Evolutionary conservation across 768 basidiomycete genomes (phyloP), one percentile per base, ranked within the genome.

Genomic region (Rhizopogon salebrosus): DNA sequence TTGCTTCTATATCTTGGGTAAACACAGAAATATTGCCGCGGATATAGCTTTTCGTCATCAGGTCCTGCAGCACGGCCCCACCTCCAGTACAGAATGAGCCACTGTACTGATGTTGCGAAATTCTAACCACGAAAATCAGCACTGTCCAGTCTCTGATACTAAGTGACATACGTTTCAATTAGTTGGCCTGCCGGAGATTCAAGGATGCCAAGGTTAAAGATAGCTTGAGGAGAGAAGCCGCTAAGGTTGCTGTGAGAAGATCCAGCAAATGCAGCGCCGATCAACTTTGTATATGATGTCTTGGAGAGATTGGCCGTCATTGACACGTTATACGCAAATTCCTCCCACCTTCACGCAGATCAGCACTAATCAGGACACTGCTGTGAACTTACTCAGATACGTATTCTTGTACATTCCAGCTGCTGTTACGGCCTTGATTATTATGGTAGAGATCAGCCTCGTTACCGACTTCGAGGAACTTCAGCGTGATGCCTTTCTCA

Each of bases 401-500:
- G 57, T 82, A 83, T 62, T 79, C 66, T 6, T 65, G 57, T 22
- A 73, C 62, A 43, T 62, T 76, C 57, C 75, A 82, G 14, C 57
- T 62, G 4, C 60, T 58, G 31, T 70, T 49, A 46, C 82, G 70
- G 11, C 67, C 62, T 2, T 76, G 77, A 52, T 80, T 80, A 51
- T 66, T 67, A 18, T 35, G 39, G 62, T 83, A 85, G 10, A 84
- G 61, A 62, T 85, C 80, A 0, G 82, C 70, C 64, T 85, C 82
- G 48, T 86, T 84, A 10, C 83, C 83, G 41, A 82, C 74, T 59
- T 85, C 81, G 50, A 85, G 70, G n/a, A 75, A 74, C 51, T 83
- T 81, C 18, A 84, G 71, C 1, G 66, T 68, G 37, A 84, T 76
- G 11, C 74, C 70, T 0, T 75, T 69, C 40, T 60, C 42, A 38